Evolutionary conservation across 2,329 filamentous ascomycete species (phyloP).

Genomic region (Iodosphaeria phyllophila): DNA sequence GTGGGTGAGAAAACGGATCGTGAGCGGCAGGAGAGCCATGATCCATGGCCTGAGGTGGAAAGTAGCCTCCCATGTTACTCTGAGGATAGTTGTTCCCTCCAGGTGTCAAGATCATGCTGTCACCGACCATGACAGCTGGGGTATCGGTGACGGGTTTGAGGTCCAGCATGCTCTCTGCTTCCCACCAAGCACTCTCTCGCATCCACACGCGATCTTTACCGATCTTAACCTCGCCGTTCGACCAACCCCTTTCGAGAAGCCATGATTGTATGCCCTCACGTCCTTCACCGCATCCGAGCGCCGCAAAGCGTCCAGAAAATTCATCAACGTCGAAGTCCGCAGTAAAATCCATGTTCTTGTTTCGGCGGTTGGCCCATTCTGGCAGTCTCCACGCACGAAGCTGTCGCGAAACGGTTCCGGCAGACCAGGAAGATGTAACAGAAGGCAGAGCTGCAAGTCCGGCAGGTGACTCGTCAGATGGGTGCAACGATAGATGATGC

Average conservation of each 20-base stretch:
- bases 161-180: constrained; percentile 90
- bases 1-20: constrained; percentile 48
- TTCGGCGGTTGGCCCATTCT: constrained; percentile 90
- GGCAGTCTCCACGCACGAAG: constrained; percentile 83
- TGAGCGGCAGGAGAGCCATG: constrained; percentile 46
- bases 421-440: constrained; percentile 76
- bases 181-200: constrained; percentile 89
- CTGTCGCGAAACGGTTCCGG: constrained; percentile 79
- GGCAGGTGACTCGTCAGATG: constrained; percentile 69
- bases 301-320: constrained; percentile 65
- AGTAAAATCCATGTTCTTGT: constrained; percentile 83
- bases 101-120: constrained; percentile 18
- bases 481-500: constrained; percentile 87
- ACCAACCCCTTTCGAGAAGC: constrained; percentile 91
- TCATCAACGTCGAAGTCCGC: constrained; percentile 92
- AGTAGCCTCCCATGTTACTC: constrained; percentile 49
- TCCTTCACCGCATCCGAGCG: constrained; percentile 75
- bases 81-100: constrained; percentile 53
- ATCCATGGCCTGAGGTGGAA: constrained; percentile 41
- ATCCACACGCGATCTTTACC: constrained; percentile 92
- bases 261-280: constrained; percentile 87
- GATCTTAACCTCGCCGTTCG: constrained; percentile 86
- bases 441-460: constrained; percentile 54
- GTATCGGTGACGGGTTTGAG: constrained; percentile 46
- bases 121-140: constrained; percentile 11